Evolutionary conservation across 2,329 filamentous ascomycete species (phyloP).

Genomic region (Mycosphaerella arachidis): DNA sequence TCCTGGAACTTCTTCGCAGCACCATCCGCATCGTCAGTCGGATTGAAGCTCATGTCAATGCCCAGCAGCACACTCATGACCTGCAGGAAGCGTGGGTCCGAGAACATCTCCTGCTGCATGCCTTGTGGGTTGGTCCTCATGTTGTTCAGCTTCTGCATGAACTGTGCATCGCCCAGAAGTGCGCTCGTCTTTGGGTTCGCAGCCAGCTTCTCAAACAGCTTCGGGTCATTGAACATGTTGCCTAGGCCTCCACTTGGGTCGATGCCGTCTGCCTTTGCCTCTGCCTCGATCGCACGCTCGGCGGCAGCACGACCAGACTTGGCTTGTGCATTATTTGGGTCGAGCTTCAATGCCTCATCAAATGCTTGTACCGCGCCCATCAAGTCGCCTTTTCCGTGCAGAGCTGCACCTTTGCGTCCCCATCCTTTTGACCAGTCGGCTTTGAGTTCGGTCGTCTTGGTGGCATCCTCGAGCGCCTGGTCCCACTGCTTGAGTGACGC

Average conservation of each 20-base stretch:
- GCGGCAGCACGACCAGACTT: conserved; percentile 84
- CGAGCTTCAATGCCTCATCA: conserved; percentile 88
- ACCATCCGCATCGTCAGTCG: conserved; percentile 44
- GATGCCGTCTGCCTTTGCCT: conserved; percentile 59
- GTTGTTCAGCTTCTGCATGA: conserved; percentile 84
- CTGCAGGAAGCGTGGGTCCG: conserved; percentile 83
- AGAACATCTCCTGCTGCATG: conserved; percentile 70
- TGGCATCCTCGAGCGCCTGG: conserved; percentile 79
- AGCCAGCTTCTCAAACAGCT: conserved; percentile 84
- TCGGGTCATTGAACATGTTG: conserved; percentile 89
- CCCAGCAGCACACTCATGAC: conserved; percentile 92
- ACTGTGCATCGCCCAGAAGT: conserved; percentile 74
- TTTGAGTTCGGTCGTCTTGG: conserved; percentile 91
- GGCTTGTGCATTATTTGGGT: conserved; percentile 85
- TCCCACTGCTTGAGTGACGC: conserved; percentile 87
- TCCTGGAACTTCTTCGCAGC: conserved; percentile 54
- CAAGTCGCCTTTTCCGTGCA: conserved; percentile 83
- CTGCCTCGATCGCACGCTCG: conserved; percentile 79
- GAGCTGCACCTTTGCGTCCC: conserved; percentile 85
- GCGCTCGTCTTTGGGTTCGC: conserved; percentile 87
- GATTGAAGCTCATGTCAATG: conserved; percentile 77
- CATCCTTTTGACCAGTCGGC: conserved; percentile 98
- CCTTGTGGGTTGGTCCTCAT: conserved; percentile 76
- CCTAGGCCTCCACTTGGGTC: conserved; percentile 75
- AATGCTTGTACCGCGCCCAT: conserved; percentile 84